Evolutionary conservation across 805 yeast species (phyloP).

Genomic region (Wickerhamiella domercqiae): DNA sequence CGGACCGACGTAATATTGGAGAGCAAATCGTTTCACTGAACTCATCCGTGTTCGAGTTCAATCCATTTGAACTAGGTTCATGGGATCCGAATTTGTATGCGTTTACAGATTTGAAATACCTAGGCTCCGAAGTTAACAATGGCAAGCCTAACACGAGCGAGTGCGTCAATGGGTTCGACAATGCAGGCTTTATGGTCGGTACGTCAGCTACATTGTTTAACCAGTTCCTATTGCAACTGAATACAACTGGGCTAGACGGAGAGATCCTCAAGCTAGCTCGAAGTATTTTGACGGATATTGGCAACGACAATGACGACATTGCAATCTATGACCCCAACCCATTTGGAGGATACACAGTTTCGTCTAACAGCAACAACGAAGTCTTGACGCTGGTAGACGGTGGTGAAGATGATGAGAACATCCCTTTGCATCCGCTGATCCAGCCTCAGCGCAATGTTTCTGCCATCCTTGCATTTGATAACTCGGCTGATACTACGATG

Average conservation of each 20-base stretch:
- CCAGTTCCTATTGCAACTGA: conserved; percentile 34
- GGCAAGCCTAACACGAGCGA: conserved; percentile 35
- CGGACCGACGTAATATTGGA: conserved; percentile 28
- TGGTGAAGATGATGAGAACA: conserved; percentile 62
- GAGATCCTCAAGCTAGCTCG: conserved; percentile 31
- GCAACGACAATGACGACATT: conserved; percentile 31
- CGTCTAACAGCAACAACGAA: conserved; percentile 20
- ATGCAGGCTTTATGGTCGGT: conserved; percentile 57
- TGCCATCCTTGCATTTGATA: conserved; percentile 38
- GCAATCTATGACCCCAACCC: conserved; percentile 67
- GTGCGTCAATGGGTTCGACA: conserved; percentile 58
- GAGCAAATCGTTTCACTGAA: conserved; percentile 36
- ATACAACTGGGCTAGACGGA: conserved; percentile 36
- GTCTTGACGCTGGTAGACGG: conserved; percentile 52
- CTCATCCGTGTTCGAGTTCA: conserved; percentile 36
- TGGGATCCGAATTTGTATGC: conserved; percentile 58
- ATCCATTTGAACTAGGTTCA: conserved; percentile 54
- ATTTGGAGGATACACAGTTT: conserved; percentile 26
- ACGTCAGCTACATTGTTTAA: conserved; percentile 35
- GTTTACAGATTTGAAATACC: conserved; percentile 48
- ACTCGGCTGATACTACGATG: conserved; percentile 23
- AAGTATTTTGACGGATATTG: conserved; percentile 27
- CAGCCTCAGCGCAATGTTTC: conserved; percentile 49
- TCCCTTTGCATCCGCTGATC: conserved; percentile 51
- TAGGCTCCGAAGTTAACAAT: conserved; percentile 44